These are phyloP conservation scores for Fallopia convolvulus DNA, from an alignment of 148 eudicot genomes.

Conservation along the genomic window DNA sequence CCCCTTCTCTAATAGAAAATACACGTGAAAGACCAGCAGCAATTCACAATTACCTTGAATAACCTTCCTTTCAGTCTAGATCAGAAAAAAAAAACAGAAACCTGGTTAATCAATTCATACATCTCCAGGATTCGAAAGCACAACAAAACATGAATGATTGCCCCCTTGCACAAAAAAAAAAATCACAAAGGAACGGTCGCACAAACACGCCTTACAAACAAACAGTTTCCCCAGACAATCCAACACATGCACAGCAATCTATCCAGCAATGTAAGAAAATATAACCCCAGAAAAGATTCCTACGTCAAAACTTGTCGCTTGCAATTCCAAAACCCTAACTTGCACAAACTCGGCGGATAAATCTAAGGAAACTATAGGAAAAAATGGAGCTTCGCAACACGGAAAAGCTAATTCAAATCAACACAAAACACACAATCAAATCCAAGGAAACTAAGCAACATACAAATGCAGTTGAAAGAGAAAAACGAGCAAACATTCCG, in stretches of 20 bases:
- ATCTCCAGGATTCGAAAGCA: background rate
- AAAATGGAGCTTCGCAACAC: background rate
- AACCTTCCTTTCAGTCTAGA: conserved; percentile 11
- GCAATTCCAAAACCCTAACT: background rate
- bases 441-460: background rate
- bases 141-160: background rate
- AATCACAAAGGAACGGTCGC: background rate
- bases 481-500: background rate
- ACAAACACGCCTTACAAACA: background rate
- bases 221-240: background rate
- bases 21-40: conserved; percentile 3
- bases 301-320: background rate
- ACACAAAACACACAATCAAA: background rate
- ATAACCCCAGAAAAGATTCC: background rate
- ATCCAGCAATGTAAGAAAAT: background rate
- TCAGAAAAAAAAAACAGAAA: background rate
- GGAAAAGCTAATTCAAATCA: background rate
- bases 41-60: background rate
- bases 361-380: background rate
- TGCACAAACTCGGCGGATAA: background rate
- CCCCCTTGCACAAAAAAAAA: background rate
- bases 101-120: background rate
- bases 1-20: background rate
- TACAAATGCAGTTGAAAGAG: conserved; percentile 17
- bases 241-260: conserved; percentile 1